A percentile compares a stretch with the other conserved stretches of the same genome.
phyloP scores from a whole-genome alignment of 768 basidiomycete genomes.

The Tulasnella sp. region DNA sequence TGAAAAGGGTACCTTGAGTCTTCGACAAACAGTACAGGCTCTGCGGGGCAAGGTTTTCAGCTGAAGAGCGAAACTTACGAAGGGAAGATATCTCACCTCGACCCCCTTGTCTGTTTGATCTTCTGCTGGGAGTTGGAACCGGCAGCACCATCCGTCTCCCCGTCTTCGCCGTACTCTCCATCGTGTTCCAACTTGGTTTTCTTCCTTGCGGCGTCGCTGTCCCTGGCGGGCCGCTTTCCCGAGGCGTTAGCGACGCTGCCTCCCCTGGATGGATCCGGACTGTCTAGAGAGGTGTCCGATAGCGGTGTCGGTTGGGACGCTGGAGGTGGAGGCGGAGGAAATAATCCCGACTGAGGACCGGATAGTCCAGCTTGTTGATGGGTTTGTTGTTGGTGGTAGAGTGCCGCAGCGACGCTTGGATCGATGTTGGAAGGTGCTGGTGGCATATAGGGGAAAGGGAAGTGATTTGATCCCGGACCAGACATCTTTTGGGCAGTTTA shows the following conservation, averaged over 20 bases:
- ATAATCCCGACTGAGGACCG: slow-evolving; percentile 24
- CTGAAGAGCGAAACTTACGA: slow-evolving; percentile 17
- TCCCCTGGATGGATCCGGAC: slow-evolving; percentile 45
- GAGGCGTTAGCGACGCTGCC: slow-evolving; percentile 5
- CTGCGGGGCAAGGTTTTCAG: slow-evolving; percentile 42
- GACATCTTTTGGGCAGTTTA: neutral
- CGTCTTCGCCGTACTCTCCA: slow-evolving; percentile 37
- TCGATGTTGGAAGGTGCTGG: slow-evolving; percentile 58
- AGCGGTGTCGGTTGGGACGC: slow-evolving; percentile 73
- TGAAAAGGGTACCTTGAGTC: slow-evolving; percentile 51
- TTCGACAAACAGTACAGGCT: slow-evolving; percentile 87
- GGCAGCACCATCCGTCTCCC: slow-evolving; percentile 49
- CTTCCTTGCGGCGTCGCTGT: slow-evolving; percentile 52
- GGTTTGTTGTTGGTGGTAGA: slow-evolving; percentile 51
- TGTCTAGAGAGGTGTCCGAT: slow-evolving; percentile 57
- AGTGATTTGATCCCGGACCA: neutral
- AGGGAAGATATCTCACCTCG: slow-evolving; percentile 51
- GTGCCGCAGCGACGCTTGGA: slow-evolving; percentile 55
- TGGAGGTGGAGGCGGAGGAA: slow-evolving; percentile 42
- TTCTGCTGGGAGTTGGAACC: slow-evolving; percentile 47
- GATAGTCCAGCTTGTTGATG: slow-evolving; percentile 28
- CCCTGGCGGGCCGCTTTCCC: slow-evolving; percentile 19
- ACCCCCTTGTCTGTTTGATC: slow-evolving; percentile 82
- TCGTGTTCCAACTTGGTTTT: slow-evolving; percentile 56
- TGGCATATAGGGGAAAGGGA: slow-evolving; percentile 48